Conservation (phyloP, 768 basidiomycete species). For the Tremella fuciformis region DNA sequence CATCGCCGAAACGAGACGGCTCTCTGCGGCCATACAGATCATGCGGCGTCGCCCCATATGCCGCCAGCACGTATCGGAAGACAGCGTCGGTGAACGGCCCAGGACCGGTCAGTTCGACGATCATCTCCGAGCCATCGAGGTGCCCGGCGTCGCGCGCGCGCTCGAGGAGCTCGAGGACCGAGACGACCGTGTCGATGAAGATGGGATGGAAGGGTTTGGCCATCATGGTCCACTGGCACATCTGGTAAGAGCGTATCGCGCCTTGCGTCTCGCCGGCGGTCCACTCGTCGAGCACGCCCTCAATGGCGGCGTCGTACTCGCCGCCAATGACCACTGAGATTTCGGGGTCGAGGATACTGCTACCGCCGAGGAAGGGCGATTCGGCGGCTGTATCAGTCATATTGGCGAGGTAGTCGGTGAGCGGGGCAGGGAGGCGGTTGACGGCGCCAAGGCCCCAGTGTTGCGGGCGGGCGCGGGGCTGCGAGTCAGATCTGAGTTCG, state of each 20-base stretch:
- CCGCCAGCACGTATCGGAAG: constrained; percentile 1
- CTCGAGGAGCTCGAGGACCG: constrained; percentile 1
- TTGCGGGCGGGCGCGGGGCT: neutral
- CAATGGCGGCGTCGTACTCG: neutral
- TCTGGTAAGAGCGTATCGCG: neutral
- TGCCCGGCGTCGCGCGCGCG: neutral
- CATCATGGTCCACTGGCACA: constrained; percentile 6
- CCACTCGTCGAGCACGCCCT: neutral
- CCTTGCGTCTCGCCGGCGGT: constrained; percentile 1
- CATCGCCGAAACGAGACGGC: neutral
- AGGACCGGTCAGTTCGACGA: constrained; percentile 2
- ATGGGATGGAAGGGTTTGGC: constrained; percentile 5
- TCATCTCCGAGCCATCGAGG: constrained; percentile 1
- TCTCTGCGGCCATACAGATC: neutral
- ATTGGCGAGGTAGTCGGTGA: neutral
- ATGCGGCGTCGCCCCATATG: neutral
- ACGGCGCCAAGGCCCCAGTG: neutral
- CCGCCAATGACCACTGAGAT: constrained; percentile 5
- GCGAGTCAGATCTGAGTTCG: neutral
- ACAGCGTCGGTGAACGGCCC: constrained; percentile 1
- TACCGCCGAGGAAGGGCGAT: neutral
- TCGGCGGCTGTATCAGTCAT: neutral
- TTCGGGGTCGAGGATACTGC: constrained; percentile 1
- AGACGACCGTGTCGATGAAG: constrained; percentile 1
- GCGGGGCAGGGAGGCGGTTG: neutral